phyloP scores from a whole-genome alignment of 331 rosid genomes.

The Malus hybrid region DNA sequence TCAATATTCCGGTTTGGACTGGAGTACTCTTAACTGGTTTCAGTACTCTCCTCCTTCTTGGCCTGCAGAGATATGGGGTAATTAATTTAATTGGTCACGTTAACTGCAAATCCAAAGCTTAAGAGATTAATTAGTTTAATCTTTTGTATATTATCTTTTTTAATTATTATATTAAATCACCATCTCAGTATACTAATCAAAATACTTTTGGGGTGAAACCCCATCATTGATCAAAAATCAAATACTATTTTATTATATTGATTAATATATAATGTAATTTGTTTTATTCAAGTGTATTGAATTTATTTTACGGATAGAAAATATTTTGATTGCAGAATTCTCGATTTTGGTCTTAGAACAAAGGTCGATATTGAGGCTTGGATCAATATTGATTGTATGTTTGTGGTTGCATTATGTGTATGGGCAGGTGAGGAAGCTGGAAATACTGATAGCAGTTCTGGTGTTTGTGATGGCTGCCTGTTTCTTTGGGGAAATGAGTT shows the following conservation, averaged over 20 bases:
- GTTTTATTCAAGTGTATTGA: too few species aligned
- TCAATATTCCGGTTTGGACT: constrained; percentile 67
- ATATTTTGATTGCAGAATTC: too few species aligned
- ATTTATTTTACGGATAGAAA: too few species aligned
- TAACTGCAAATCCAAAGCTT: neutral
- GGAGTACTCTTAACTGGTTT: constrained; percentile 75
- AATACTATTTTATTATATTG: too few species aligned
- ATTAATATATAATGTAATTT: too few species aligned
- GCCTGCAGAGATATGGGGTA: constrained; percentile 89
- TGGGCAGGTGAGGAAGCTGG: constrained; percentile 68
- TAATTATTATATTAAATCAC: too few species aligned
- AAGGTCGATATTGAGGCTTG: too few species aligned
- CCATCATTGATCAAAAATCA: too few species aligned
- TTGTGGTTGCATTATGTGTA: neutral
- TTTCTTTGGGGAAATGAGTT: constrained; percentile 79
- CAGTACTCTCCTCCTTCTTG: constrained; percentile 70
- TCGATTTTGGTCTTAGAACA: too few species aligned
- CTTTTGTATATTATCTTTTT: neutral
- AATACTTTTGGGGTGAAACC: too few species aligned
- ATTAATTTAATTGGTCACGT: neutral
- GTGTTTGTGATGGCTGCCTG: constrained; percentile 81
- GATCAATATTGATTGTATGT: too few species aligned
- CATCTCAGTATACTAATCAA: too few species aligned
- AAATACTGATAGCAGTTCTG: constrained; percentile 51
- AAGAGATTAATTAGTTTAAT: neutral